These are phyloP conservation scores for Nicotiana attenuata DNA, from an alignment of 257 asterid species.

Conservation along the genomic window DNA sequence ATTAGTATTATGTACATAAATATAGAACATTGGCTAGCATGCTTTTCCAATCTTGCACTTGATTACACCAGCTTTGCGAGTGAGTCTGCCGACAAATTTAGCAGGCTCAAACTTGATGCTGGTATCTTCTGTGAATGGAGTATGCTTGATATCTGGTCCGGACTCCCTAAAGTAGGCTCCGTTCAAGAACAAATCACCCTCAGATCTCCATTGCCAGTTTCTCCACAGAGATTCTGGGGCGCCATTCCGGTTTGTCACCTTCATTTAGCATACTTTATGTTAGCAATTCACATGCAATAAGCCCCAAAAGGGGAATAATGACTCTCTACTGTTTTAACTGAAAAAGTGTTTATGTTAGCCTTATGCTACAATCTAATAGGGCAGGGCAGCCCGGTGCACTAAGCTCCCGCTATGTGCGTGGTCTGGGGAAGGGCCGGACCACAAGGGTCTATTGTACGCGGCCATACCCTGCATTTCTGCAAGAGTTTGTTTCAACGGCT, in stretches of 20 bases:
- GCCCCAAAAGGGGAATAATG: not conserved
- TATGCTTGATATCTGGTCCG: slow-evolving; percentile 31
- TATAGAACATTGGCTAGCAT: slow-evolving; percentile 8
- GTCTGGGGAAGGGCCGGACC: too few species aligned
- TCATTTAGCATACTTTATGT: not conserved
- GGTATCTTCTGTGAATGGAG: slow-evolving; percentile 22
- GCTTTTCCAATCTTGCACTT: slow-evolving; percentile 34
- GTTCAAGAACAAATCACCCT: slow-evolving; percentile 54
- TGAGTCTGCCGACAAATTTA: slow-evolving; percentile 55
- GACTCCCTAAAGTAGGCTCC: slow-evolving; percentile 70
- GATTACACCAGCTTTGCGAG: slow-evolving; percentile 59
- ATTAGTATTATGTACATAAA: not conserved
- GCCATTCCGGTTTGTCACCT: slow-evolving; percentile 68
- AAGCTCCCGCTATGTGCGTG: too few species aligned
- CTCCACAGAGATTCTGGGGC: slow-evolving; percentile 37
- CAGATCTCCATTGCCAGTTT: slow-evolving; percentile 76
- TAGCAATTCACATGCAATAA: not conserved
- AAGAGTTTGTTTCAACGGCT: too few species aligned
- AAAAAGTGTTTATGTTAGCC: not conserved
- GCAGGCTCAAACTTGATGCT: slow-evolving; percentile 46
- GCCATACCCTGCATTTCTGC: too few species aligned
- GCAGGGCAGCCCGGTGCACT: too few species aligned
- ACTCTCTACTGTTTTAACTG: not conserved
- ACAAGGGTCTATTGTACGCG: too few species aligned
- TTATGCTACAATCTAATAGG: not conserved